Percentiles rank a stretch among this genome's conserved stretches.
phyloP scores from a whole-genome alignment of 2,329 filamentous ascomycete species.

The Rhinocladiella similis region DNA sequence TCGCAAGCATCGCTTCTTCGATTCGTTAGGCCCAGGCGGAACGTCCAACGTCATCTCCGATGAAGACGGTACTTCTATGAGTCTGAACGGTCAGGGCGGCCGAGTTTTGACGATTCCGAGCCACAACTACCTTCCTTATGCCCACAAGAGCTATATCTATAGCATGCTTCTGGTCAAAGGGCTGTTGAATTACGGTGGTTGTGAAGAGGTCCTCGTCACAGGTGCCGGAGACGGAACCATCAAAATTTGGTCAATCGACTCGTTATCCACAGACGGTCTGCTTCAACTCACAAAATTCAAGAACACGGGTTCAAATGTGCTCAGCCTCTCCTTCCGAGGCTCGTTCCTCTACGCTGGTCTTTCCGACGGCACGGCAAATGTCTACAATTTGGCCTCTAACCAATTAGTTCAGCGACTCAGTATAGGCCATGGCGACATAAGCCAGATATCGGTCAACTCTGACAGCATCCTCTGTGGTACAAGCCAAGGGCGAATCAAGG shows the following conservation, averaged over 20 bases:
- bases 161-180: constrained; percentile 87
- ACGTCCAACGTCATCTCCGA: constrained; percentile 57
- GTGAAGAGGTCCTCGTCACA: constrained; percentile 79
- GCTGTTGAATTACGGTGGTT: constrained; percentile 67
- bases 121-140: constrained; percentile 80
- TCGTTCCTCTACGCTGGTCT: constrained; percentile 92
- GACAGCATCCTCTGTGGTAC: constrained; percentile 84
- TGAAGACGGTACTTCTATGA: constrained; percentile 46
- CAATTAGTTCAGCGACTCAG: constrained; percentile 89
- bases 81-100: constrained; percentile 55
- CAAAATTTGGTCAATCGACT: constrained; percentile 71
- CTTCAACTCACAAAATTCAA: constrained; percentile 68
- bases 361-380: constrained; percentile 81
- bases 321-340: constrained; percentile 83
- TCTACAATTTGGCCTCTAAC: constrained; percentile 95
- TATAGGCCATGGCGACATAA: constrained; percentile 73
- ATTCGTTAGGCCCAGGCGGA: constrained; percentile 82
- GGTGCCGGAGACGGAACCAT: constrained; percentile 93
- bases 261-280: constrained; percentile 56
- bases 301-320: constrained; percentile 62
- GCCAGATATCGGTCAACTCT: constrained; percentile 54
- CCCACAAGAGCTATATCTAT: constrained; percentile 93
- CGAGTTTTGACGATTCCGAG: constrained; percentile 77
- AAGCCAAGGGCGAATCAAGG: constrained; percentile 83
- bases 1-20: constrained; percentile 82